Base-by-base conservation (phyloP, 1,139 yeast species). In the Hansenula lynferdii region DNA sequence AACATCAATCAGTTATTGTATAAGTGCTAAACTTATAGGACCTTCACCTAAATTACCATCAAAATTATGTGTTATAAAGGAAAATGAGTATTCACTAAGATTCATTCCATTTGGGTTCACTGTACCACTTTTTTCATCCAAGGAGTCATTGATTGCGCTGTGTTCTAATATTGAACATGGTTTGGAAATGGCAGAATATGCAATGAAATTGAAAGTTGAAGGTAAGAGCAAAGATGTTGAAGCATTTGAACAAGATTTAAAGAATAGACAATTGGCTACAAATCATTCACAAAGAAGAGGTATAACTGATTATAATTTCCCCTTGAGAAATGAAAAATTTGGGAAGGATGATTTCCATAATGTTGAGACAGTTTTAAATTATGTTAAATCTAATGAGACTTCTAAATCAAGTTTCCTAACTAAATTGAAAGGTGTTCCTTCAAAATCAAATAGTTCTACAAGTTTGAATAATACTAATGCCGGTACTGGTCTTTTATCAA, bases 71-170 rank as follows among this genome's bases (percentile, higher is more conserved):
- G 43, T 47, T 5, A 32, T 51, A 36, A 35, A 18, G 6, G 47
- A 47, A 10, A 35, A 39, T 23, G 52, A 61, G 28, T 59, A 58
- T 36, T 52, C 56, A 28, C 39, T 64, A 6, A 53, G 68, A 45
- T 56, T 63, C 25, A 58, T 63, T 35, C 68, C 69, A 6, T 62
- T 61, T 46, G 62, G 64, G 10, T 57, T 64, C 35, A 49, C 45
- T 34, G 47, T 46, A 10, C 45, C 53, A 5, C 40, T 51, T 18
- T 51, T 51, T 33, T 44, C 50, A 4, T 44, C 51, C 1, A 40
- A 38, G 21, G 33, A 20, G 7, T 29, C 47, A 0, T 27, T 50
- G 18, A 33, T 30, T 4, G 28, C 28, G 6, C 24, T 53, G 34
- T 45, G 43, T 24, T 35, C 34, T 8, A 25, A 37, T 1, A 34